Conservation (phyloP, 371 early-diverging fungal species). For the Actinomortierella ambigua region DNA sequence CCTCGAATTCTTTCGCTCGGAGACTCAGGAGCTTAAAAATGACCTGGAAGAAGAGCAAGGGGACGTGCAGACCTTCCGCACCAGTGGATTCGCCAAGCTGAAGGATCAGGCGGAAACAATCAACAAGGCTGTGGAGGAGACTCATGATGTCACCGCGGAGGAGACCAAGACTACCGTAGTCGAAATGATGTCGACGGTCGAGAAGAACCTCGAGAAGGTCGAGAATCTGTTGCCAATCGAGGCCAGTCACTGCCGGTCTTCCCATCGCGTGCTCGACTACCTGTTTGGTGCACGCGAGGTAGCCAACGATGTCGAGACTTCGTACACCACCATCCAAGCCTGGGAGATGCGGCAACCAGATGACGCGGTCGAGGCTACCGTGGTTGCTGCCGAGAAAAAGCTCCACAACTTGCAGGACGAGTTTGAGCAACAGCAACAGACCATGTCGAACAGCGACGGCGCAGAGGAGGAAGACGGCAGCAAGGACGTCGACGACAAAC, state of each 20-base stretch:
- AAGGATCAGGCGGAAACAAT: slow-evolving; percentile 35
- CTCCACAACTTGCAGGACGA: background rate
- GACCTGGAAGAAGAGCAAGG: slow-evolving; percentile 35
- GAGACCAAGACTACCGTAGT: slow-evolving; percentile 20
- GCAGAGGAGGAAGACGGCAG: no score
- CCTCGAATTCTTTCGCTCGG: slow-evolving; percentile 19
- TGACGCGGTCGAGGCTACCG: slow-evolving; percentile 15
- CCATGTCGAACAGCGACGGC: no score
- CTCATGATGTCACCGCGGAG: slow-evolving; percentile 31
- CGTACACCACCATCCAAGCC: slow-evolving; percentile 14
- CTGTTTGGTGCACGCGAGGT: slow-evolving; percentile 18
- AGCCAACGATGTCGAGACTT: slow-evolving; percentile 12
- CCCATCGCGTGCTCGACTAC: slow-evolving; percentile 29
- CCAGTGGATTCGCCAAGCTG: slow-evolving; percentile 32
- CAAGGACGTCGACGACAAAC: slow-evolving; percentile 4
- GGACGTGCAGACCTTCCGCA: slow-evolving; percentile 36
- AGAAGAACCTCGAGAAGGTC: slow-evolving; percentile 34
- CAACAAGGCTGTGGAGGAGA: slow-evolving; percentile 17
- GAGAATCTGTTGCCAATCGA: slow-evolving; percentile 35
- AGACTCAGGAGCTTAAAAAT: slow-evolving; percentile 22
- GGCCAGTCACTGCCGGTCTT: slow-evolving; percentile 26
- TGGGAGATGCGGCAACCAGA: slow-evolving; percentile 46
- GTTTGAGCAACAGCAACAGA: no score
- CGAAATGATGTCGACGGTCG: slow-evolving; percentile 30
- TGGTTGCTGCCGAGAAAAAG: slow-evolving; percentile 10